Conservation (phyloP, 768 basidiomycete species). For the Mycena chlorophos region DNA sequence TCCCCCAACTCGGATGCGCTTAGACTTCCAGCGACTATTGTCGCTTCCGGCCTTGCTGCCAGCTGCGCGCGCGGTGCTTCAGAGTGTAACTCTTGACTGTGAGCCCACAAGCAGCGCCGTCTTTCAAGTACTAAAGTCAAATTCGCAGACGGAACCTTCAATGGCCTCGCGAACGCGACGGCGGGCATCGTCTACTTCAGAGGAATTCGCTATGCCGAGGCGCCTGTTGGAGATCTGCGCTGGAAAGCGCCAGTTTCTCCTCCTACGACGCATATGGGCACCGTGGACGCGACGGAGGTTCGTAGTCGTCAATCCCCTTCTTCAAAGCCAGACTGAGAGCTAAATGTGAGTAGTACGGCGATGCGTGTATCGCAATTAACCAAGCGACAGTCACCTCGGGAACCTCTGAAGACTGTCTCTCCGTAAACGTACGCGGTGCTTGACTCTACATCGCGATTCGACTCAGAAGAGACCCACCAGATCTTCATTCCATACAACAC, state of each 20-base stretch:
- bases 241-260: constrained; percentile 42
- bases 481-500: constrained; percentile 35
- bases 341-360: no score
- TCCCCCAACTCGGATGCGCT: no score
- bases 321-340: no score
- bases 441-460: neutral
- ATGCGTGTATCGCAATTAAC: constrained; percentile 34
- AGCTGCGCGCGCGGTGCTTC: no score
- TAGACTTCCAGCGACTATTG: no score
- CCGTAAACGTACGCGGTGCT: constrained; percentile 35
- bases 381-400: constrained; percentile 28
- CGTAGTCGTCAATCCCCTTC: no score
- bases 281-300: constrained; percentile 40
- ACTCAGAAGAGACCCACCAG: constrained; percentile 22
- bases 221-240: constrained; percentile 41
- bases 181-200: constrained; percentile 38
- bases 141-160: constrained; percentile 44
- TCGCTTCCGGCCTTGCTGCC: no score
- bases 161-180: constrained; percentile 31
- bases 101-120: no score
- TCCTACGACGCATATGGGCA: constrained; percentile 36
- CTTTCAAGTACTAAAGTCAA: no score
- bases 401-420: constrained; percentile 44
- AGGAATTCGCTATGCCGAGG: constrained; percentile 45
- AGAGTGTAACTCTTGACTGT: no score